Conservation (phyloP, 495 filamentous ascomycete species). For the Sphaerosporella brunnea region DNA sequence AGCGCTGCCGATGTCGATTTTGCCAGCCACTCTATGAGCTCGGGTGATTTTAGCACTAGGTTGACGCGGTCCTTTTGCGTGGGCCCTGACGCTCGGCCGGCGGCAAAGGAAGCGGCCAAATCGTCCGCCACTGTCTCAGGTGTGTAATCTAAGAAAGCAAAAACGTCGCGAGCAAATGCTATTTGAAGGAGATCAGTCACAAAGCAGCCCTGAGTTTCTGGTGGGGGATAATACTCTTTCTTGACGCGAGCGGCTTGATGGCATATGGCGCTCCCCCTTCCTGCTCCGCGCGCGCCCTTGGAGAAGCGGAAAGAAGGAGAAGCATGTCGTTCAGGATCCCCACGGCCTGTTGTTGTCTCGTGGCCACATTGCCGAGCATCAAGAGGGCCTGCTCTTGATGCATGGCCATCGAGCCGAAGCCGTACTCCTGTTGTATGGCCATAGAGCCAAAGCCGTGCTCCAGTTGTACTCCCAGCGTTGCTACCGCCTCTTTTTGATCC, state of each 20-base stretch:
- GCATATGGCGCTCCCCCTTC: no score
- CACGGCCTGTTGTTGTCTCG: no score
- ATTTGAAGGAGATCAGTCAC: background rate
- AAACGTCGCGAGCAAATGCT: slow-evolving; percentile 1
- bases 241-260: slow-evolving; percentile 1
- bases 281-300: no score
- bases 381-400: no score
- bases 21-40: slow-evolving; percentile 1
- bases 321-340: no score
- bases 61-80: slow-evolving; percentile 5
- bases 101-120: background rate
- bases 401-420: no score
- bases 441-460: no score
- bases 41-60: background rate
- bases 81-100: background rate
- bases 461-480: no score
- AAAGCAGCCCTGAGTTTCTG: no score
- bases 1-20: background rate
- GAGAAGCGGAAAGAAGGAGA: no score
- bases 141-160: background rate
- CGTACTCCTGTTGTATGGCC: no score
- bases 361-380: no score
- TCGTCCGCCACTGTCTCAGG: background rate
- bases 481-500: background rate
- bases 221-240: slow-evolving; percentile 1